A percentile compares a stretch with the other conserved stretches of the same genome.
Conservation (phyloP, 257 asterid genomes). For the Dorcoceras hygrometricum region DNA sequence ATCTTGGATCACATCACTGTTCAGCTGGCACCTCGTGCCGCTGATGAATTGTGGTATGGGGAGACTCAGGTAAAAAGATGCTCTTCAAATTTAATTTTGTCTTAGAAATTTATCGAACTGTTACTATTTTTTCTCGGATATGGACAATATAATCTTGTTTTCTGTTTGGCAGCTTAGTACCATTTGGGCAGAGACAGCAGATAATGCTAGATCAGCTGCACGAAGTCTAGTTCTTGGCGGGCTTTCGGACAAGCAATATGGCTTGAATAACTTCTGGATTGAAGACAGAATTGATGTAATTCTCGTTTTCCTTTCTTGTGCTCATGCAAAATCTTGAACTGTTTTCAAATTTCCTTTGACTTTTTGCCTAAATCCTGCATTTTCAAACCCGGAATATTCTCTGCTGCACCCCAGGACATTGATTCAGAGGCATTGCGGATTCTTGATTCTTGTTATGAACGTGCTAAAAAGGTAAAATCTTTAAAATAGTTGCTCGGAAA, state of each 20-base stretch:
- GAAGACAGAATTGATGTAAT: conserved; percentile 64
- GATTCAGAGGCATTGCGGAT: conserved; percentile 74
- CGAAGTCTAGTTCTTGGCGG: conserved; percentile 83
- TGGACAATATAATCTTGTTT: conserved; percentile 6
- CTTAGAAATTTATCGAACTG: conserved; percentile 4
- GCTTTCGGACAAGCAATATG: conserved; percentile 70
- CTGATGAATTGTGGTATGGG: conserved; percentile 94
- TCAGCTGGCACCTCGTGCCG: conserved; percentile 96
- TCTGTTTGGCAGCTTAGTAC: conserved; percentile 65
- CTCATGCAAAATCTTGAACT: neutral
- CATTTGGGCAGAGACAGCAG: conserved; percentile 91
- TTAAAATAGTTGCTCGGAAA: neutral
- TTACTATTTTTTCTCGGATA: conserved; percentile 10
- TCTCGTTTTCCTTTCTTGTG: conserved; percentile 10
- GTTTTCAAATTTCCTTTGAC: neutral
- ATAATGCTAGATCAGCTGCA: conserved; percentile 91
- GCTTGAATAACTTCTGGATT: conserved; percentile 84
- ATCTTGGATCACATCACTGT: conserved; percentile 91
- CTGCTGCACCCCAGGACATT: conserved; percentile 49
- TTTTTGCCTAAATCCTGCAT: neutral
- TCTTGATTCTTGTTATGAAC: conserved; percentile 62
- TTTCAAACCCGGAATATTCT: neutral
- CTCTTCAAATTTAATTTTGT: conserved; percentile 1
- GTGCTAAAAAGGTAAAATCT: conserved; percentile 64
- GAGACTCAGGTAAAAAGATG: conserved; percentile 57